Base-by-base conservation (phyloP, 176 grass and related monocot species). In the Thinopyrum elongatum region DNA sequence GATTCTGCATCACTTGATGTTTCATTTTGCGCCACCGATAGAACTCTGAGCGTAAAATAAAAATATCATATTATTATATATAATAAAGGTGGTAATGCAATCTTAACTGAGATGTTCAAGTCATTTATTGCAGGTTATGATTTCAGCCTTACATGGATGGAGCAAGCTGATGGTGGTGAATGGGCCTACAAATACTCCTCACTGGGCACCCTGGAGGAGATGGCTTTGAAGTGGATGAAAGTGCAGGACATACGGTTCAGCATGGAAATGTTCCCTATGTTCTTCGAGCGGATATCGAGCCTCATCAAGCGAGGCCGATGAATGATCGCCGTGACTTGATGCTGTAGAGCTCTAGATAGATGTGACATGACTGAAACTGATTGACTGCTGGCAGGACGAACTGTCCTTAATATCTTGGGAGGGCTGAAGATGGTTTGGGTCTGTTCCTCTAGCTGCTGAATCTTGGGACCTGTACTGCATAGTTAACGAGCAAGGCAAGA, bases 221-320 rank as follows among this genome's bases (percentile, higher is more conserved):
- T 93, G 44, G 92, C 94, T 22, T 10, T 35, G 9, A 72, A 80
- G 21, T 99, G 94, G 97, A 96, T 99, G 97, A 93, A 87, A 19
- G 8, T 17, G 23, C 90, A 99, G 60, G 94, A 94, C 9, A 76
- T 96, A 21, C 58, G 64, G 28, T 94, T 99, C 42, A 70, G 71
- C 76, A 84, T 78, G 82, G 55, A 33, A 8, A 99, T 99, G 97
- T 93, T 84, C n/a, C 79, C 31, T 2, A 14, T 65, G 9, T 96
- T 99, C 65, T 96, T 99, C 4, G 21, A 93, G 35, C 74, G 80
- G 51, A 74, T 96, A 77, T 85, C 79, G 3, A 0, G 26, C 29
- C 15, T 87, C 74, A 84, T 93, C 22, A 76, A 22, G 3, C 33
- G 61, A 59, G 55, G 61, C 33, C 83, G 76, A 78, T 8, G 13